Percentiles rank a stretch among this genome's conserved stretches.
phyloP scores from a whole-genome alignment of 495 filamentous ascomycete genomes.

The Pseudevernia furfuracea region DNA sequence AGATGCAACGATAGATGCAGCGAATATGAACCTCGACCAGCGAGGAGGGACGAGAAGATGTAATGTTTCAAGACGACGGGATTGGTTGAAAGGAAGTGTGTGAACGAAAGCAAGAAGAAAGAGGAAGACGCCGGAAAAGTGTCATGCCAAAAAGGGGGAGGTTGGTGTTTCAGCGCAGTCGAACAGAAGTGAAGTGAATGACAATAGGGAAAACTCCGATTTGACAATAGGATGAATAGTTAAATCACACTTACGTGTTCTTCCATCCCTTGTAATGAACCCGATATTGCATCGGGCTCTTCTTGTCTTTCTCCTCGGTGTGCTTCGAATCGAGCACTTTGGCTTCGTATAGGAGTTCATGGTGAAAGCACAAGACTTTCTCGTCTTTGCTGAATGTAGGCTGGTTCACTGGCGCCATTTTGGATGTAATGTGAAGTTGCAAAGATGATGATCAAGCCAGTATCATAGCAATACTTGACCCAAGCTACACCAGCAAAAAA shows the following conservation, averaged over 20 bases:
- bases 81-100: background rate
- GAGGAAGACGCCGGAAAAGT: background rate
- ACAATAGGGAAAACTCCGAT: background rate
- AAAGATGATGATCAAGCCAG: background rate
- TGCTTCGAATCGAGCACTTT: conserved; percentile 75
- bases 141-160: background rate
- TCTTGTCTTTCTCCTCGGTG: conserved; percentile 58
- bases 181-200: background rate
- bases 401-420: conserved; percentile 54
- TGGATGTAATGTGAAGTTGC: conserved; percentile 7
- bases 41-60: background rate
- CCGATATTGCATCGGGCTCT: conserved; percentile 71
- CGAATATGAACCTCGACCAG: background rate
- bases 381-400: conserved; percentile 79
- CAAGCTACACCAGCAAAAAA: background rate
- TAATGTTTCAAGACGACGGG: background rate
- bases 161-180: conserved; percentile 3
- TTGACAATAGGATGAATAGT: conserved; percentile 17
- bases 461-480: background rate
- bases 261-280: conserved; percentile 99
- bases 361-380: conserved; percentile 92
- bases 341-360: conserved; percentile 92
- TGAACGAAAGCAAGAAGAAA: background rate
- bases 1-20: background rate
- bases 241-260: conserved; percentile 60